Evolutionary conservation across 495 filamentous ascomycete species (phyloP).

Genomic region (Thozetella sp.): DNA sequence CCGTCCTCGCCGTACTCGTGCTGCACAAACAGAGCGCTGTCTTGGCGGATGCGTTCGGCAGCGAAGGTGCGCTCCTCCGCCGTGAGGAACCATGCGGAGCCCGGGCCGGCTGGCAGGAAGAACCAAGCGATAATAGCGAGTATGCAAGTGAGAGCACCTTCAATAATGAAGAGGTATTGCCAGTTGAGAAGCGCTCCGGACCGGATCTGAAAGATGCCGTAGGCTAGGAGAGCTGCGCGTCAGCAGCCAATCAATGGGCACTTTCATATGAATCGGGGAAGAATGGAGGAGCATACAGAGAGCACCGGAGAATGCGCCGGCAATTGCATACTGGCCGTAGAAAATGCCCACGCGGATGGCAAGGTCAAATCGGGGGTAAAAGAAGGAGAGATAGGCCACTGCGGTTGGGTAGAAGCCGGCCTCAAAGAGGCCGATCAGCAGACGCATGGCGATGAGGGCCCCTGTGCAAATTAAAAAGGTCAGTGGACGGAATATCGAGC

Average conservation of each 20-base stretch:
- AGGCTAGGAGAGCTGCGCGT: no score
- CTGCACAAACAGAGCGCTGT: conserved; percentile 19
- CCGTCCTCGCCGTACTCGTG: conserved; percentile 15
- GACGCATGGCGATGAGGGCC: conserved; percentile 13
- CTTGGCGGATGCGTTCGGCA: conserved; percentile 28
- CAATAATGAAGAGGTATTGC: conserved; percentile 60
- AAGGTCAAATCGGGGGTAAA: conserved; percentile 59
- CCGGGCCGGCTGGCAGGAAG: conserved; percentile 48
- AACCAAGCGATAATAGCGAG: conserved; percentile 48
- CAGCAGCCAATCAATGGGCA: no score
- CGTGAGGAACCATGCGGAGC: conserved; percentile 57
- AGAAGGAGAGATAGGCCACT: conserved; percentile 51
- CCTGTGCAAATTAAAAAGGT: background rate
- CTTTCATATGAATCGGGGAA: no score
- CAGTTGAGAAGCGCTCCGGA: conserved; percentile 40
- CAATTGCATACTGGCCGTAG: conserved; percentile 59
- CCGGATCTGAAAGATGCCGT: conserved; percentile 26
- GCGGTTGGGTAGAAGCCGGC: conserved; percentile 57
- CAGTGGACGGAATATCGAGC: background rate
- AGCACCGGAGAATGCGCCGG: conserved; percentile 51
- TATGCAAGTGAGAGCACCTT: conserved; percentile 49
- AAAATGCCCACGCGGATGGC: conserved; percentile 53
- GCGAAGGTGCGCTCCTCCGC: conserved; percentile 46
- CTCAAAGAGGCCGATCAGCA: conserved; percentile 26
- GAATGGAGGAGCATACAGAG: no score